Evolutionary conservation across 1,284 basidiomycete genomes (phyloP), one percentile per base, ranked within the genome.

Genomic region (Tranzscheliella williamsii): DNA sequence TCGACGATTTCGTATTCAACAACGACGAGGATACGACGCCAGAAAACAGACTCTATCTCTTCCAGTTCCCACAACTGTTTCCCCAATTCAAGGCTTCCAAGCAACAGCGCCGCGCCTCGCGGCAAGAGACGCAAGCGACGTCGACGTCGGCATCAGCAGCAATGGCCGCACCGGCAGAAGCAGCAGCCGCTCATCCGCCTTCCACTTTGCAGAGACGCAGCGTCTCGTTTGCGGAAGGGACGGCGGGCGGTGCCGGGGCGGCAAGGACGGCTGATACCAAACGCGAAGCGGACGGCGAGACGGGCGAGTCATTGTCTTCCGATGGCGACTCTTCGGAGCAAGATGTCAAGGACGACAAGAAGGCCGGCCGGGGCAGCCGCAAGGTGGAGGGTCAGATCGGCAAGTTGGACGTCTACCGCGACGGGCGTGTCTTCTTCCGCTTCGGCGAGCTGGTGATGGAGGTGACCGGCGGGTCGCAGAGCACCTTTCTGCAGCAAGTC

Each of bases 31-130:
- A 41, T 8, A 38, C 30, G 17, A 50, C 40, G n/a, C 61, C 61
- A 5, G 52, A 81, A 85, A 86, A 73, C 72, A 82, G 86, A 21
- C 81, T 95, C 2, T 94, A 90, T 74, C 86, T 92, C 62, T 94
- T 95, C 80, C 92, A 94, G 77, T 94, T 96, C 74, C 92, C 92
- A 0, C 79, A 83, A n/a, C 86, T 89, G 0, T 92, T 95, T 79
- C 91, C 92, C 0, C 82, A 81, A 13, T 94, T 93, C 42, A 50
- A 50, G 20, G 31, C 40, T 7, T 32, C 39, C n/a, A 60, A 50
- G 29, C 9, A 7, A 8, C 13, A 20, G 11, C 13, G 8, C 9
- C 7, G 22, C 12, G 13, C 9, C 12, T 6, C 9, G 18, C 12
- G 9, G 11, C 9, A n/a, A 9, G n/a, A n/a, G 11, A n/a, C 27